These are phyloP conservation scores for Arthrobotrys conoides DNA, from an alignment of 2,329 filamentous ascomycete genomes.

Conservation along the genomic window DNA sequence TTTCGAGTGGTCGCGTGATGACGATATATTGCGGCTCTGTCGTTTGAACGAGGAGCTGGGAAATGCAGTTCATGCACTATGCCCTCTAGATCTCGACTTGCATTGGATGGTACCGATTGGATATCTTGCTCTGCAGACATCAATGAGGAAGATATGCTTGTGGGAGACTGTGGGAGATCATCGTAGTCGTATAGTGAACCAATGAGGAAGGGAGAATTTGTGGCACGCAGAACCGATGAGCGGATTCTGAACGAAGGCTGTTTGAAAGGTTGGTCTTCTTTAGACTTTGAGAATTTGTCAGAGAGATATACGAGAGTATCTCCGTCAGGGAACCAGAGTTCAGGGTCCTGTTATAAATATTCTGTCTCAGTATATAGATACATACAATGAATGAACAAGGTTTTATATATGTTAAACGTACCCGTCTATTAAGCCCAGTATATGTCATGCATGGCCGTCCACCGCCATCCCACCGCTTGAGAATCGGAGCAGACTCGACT, in stretches of 20 bases:
- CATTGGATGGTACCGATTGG: slow-evolving; percentile 57
- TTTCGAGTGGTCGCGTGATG: slow-evolving; percentile 79
- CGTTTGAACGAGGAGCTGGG: slow-evolving; percentile 71
- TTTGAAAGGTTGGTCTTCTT: slow-evolving; percentile 62
- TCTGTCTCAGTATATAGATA: slow-evolving; percentile 14
- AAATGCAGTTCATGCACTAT: slow-evolving; percentile 77
- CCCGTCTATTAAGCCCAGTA: slow-evolving; percentile 58
- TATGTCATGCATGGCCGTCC: slow-evolving; percentile 62
- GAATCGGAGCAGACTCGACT: slow-evolving; percentile 43
- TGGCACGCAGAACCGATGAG: slow-evolving; percentile 74
- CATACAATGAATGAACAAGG: not conserved
- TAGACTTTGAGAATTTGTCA: slow-evolving; percentile 67
- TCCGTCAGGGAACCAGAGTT: slow-evolving; percentile 75
- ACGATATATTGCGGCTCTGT: slow-evolving; percentile 70
- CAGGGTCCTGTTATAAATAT: slow-evolving; percentile 69
- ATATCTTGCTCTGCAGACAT: slow-evolving; percentile 54
- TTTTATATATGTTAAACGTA: slow-evolving; percentile 5
- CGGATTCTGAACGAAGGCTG: slow-evolving; percentile 73
- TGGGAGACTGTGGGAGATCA: slow-evolving; percentile 57
- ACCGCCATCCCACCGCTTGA: slow-evolving; percentile 64
- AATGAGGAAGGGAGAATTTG: slow-evolving; percentile 72
- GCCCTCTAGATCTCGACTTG: slow-evolving; percentile 70
- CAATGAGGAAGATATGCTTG: slow-evolving; percentile 46
- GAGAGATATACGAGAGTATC: slow-evolving; percentile 74
- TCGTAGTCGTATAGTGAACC: slow-evolving; percentile 67